Percentiles rank a stretch among this genome's conserved stretches.
These are phyloP conservation scores for Lentinula sp. DNA, from an alignment of 768 basidiomycete species.

Conservation along the genomic window DNA sequence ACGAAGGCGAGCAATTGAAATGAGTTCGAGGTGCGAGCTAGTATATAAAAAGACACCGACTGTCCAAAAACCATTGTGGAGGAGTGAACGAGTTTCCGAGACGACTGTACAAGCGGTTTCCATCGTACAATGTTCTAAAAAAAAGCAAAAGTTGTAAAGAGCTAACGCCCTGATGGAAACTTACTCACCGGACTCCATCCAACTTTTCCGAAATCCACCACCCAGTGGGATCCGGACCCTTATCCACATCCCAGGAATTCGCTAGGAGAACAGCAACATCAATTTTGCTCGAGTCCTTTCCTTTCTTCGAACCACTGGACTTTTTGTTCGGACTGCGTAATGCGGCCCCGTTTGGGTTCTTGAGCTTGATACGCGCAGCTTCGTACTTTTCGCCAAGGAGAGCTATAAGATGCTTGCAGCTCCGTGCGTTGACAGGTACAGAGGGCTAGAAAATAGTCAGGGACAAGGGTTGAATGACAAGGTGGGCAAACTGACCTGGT, in stretches of 20 bases:
- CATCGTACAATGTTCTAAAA: conserved; percentile 47
- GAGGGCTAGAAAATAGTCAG: conserved; percentile 15
- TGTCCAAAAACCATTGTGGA: conserved; percentile 51
- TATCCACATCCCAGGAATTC: conserved; percentile 51
- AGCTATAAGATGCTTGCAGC: conserved; percentile 40
- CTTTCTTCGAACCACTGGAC: background rate
- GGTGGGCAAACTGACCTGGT: conserved; percentile 15
- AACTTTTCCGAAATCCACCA: conserved; percentile 63
- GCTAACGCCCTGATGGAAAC: too few relatives aligned
- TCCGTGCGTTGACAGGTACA: conserved; percentile 37
- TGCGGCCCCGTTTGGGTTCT: conserved; percentile 29
- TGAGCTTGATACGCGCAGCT: conserved; percentile 33
- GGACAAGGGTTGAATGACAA: background rate
- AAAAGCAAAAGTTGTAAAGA: background rate
- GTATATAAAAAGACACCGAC: conserved; percentile 24
- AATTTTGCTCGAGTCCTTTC: conserved; percentile 21
- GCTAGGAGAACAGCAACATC: conserved; percentile 46
- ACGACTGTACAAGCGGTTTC: conserved; percentile 45
- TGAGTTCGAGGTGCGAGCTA: background rate
- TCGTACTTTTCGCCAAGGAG: conserved; percentile 44
- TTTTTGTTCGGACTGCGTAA: conserved; percentile 10
- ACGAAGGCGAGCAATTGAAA: background rate
- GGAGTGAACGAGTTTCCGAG: conserved; percentile 54
- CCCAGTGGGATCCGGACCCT: conserved; percentile 45
- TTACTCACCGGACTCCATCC: conserved; percentile 51